Percentiles rank a stretch among this genome's conserved stretches.
Evolutionary conservation across 352 stramenopile species (phyloP).

Genomic region (Globisporangium sylvaticum): DNA sequence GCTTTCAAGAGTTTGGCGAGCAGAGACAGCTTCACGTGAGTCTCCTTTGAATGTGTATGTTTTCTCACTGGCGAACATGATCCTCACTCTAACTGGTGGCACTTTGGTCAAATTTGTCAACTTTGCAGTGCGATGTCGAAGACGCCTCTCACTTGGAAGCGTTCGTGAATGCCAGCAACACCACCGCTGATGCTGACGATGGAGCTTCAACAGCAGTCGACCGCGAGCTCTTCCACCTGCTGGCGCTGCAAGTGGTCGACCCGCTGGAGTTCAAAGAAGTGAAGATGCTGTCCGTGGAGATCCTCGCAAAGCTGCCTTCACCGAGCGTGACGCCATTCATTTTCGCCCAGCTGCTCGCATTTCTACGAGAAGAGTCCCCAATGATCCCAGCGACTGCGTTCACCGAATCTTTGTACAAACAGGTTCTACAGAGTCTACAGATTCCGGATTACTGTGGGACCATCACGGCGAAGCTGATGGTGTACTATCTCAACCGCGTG

Average conservation of each 20-base stretch:
- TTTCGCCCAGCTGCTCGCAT: slow-evolving; percentile 36
- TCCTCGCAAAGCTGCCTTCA: slow-evolving; percentile 41
- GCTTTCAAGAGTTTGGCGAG: slow-evolving; percentile 2
- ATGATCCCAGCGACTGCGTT: not conserved
- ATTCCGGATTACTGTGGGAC: slow-evolving; percentile 34
- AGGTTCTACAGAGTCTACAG: slow-evolving; percentile 15
- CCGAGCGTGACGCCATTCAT: slow-evolving; percentile 34
- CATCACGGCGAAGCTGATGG: slow-evolving; percentile 61
- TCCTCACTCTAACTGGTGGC: too few species aligned
- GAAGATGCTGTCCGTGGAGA: slow-evolving; percentile 63
- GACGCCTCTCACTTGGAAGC: slow-evolving; percentile 31
- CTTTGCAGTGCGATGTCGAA: slow-evolving; percentile 20
- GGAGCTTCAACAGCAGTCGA: not conserved
- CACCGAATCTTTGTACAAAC: slow-evolving; percentile 11
- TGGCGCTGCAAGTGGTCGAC: slow-evolving; percentile 41
- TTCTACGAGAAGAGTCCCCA: slow-evolving; percentile 29
- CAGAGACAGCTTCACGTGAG: slow-evolving; percentile 21
- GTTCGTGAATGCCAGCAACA: slow-evolving; percentile 15
- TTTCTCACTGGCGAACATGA: too few species aligned
- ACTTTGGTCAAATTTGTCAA: too few species aligned
- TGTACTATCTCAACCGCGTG: slow-evolving; percentile 76
- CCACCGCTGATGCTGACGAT: not conserved
- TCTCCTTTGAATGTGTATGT: not conserved
- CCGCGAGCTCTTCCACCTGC: slow-evolving; percentile 31
- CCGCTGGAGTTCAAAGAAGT: slow-evolving; percentile 78